Conservation (phyloP, 2,329 filamentous ascomycete species). For the Tolypocladium guangdongense region DNA sequence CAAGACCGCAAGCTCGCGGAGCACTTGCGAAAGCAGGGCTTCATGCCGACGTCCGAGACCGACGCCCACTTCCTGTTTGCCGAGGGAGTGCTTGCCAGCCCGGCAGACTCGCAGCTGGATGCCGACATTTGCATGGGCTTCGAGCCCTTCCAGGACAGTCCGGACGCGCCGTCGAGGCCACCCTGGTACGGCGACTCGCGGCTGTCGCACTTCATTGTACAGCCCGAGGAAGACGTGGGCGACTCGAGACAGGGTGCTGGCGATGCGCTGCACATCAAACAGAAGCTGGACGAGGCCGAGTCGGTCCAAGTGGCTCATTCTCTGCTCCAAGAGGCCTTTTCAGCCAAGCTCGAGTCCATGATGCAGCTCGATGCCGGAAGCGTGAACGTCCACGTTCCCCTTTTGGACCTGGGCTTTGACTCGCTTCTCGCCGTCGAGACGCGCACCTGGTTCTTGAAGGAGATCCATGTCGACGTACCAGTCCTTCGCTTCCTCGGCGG, state of each 20-base stretch:
- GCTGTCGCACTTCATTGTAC: not conserved
- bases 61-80: not conserved
- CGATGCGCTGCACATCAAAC: not conserved
- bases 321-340: not conserved
- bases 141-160: not conserved
- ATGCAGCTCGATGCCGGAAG: not conserved
- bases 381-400: not conserved
- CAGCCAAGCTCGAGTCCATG: slow-evolving; percentile 1
- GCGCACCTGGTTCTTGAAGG: slow-evolving; percentile 37
- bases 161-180: not conserved
- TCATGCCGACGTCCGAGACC: not conserved
- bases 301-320: not conserved
- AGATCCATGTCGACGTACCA: slow-evolving; percentile 31
- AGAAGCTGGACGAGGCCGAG: not conserved
- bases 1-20: slow-evolving; percentile 1
- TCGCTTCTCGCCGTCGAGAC: slow-evolving; percentile 20
- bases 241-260: not conserved
- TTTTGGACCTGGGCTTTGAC: slow-evolving; percentile 14
- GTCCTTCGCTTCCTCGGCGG: slow-evolving; percentile 26
- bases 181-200: not conserved
- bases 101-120: not conserved
- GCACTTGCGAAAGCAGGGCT: not conserved
- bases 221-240: not conserved
- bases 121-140: not conserved
- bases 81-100: not conserved